Evolutionary conservation across 2,329 filamentous ascomycete species (phyloP).

Genomic region (Davidsoniella australis): DNA sequence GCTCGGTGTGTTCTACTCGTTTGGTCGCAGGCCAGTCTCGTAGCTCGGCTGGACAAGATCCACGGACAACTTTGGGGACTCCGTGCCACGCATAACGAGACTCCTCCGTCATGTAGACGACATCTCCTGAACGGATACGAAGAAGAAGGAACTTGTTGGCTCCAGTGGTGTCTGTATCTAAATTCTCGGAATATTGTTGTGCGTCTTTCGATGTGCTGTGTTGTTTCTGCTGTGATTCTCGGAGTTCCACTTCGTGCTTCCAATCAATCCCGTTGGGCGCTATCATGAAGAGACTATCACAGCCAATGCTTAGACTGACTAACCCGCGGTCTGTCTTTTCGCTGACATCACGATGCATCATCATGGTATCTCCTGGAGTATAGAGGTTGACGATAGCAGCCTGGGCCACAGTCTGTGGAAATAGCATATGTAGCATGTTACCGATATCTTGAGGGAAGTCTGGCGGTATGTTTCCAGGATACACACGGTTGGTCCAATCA

Average conservation of each 20-base stretch:
- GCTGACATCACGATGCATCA: constrained; percentile 84
- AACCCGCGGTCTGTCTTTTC: constrained; percentile 65
- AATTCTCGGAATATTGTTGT: constrained; percentile 10
- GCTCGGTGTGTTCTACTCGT: neutral
- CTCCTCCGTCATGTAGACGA: constrained; percentile 69
- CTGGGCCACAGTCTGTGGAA: constrained; percentile 62
- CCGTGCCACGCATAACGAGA: constrained; percentile 90
- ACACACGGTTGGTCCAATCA: constrained; percentile 79
- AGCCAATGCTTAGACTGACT: constrained; percentile 76
- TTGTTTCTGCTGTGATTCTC: no score
- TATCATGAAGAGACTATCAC: constrained; percentile 77
- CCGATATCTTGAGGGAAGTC: constrained; percentile 60
- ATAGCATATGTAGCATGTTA: constrained; percentile 48
- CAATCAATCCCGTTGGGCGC: constrained; percentile 37
- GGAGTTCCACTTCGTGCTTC: constrained; percentile 13
- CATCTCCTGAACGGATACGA: constrained; percentile 68
- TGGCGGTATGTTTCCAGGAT: constrained; percentile 52
- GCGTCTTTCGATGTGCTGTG: no score
- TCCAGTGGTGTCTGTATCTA: constrained; percentile 13
- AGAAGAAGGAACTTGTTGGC: constrained; percentile 39
- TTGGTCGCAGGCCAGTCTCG: constrained; percentile 50
- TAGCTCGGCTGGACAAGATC: constrained; percentile 62
- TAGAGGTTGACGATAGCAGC: constrained; percentile 93
- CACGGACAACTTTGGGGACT: constrained; percentile 68
- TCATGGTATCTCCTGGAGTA: constrained; percentile 75